Evolutionary conservation across 495 filamentous ascomycete species (phyloP).

Genomic region (Hyaloscypha bicolor): DNA sequence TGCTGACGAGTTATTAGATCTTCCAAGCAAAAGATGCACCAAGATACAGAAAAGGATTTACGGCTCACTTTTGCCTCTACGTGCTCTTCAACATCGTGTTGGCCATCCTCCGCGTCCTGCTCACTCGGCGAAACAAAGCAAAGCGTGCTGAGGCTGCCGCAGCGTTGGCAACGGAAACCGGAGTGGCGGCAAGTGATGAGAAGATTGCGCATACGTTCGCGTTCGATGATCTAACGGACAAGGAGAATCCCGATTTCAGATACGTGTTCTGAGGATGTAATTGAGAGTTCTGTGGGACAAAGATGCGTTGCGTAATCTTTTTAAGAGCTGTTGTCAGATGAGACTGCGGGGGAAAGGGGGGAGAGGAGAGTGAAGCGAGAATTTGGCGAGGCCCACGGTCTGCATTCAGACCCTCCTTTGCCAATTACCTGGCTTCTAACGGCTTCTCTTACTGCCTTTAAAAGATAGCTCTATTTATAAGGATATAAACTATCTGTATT

Average conservation of each 20-base stretch:
- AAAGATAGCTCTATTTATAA: too few species aligned
- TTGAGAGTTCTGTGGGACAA: too few species aligned
- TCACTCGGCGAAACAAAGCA: slow-evolving; percentile 56
- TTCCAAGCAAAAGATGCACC: slow-evolving; percentile 39
- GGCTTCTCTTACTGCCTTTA: too few species aligned
- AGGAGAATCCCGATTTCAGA: slow-evolving; percentile 30
- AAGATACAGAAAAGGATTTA: slow-evolving; percentile 66
- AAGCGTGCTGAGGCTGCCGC: slow-evolving; percentile 45
- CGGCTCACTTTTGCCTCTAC: slow-evolving; percentile 66
- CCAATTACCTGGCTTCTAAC: too few species aligned
- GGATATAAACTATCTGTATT: too few species aligned
- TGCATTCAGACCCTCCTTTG: too few species aligned
- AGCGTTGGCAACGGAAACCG: slow-evolving; percentile 46
- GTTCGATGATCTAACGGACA: slow-evolving; percentile 32
- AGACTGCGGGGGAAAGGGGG: too few species aligned
- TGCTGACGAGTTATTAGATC: slow-evolving; percentile 19
- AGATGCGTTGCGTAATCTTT: too few species aligned
- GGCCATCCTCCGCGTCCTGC: slow-evolving; percentile 62
- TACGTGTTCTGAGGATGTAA: slow-evolving; percentile 19
- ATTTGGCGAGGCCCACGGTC: too few species aligned
- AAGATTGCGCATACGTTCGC: slow-evolving; percentile 65
- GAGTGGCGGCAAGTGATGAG: slow-evolving; percentile 43
- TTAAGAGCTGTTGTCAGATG: too few species aligned
- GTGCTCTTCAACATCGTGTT: slow-evolving; percentile 57
- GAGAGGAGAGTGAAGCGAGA: too few species aligned